A percentile compares a stretch with the other conserved stretches of the same genome.
phyloP scores from a whole-genome alignment of 2,329 filamentous ascomycete species.

The Fusarium multiceps region DNA sequence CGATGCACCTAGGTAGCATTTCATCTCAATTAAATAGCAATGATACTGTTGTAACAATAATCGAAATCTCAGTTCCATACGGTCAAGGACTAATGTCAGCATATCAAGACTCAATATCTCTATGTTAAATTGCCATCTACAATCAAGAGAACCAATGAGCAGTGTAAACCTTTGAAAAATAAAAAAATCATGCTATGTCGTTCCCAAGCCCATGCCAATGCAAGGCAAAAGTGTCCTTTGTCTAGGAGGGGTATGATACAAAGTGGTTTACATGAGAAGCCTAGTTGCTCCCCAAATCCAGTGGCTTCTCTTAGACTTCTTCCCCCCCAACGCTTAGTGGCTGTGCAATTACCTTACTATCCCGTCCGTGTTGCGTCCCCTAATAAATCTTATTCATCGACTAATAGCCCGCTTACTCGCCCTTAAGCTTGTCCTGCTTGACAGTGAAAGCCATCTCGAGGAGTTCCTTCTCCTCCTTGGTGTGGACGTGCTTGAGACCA shows the following conservation, averaged over 20 bases:
- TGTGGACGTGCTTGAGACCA: slow-evolving; percentile 86
- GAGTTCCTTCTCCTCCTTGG: slow-evolving; percentile 92
- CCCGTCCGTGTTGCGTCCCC: slow-evolving; percentile 24
- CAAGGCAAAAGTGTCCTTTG: slow-evolving; percentile 43
- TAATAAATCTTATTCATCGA: slow-evolving; percentile 6
- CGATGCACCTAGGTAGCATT: slow-evolving; percentile 24
- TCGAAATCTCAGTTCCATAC: not conserved
- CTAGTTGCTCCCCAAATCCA: slow-evolving; percentile 41
- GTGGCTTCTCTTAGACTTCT: slow-evolving; percentile 34
- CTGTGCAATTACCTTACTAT: slow-evolving; percentile 31
- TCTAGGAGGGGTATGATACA: slow-evolving; percentile 51
- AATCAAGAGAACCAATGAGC: slow-evolving; percentile 1
- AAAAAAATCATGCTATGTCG: slow-evolving; percentile 40
- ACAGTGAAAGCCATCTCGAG: slow-evolving; percentile 73
- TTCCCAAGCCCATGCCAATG: slow-evolving; percentile 42
- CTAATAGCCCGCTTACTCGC: slow-evolving; percentile 59
- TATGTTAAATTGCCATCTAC: not conserved
- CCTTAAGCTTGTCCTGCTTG: slow-evolving; percentile 76
- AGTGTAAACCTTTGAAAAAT: slow-evolving; percentile 30
- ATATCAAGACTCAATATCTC: not conserved
- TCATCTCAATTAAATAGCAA: slow-evolving; percentile 8
- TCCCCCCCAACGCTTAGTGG: slow-evolving; percentile 41
- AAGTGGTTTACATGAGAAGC: slow-evolving; percentile 48
- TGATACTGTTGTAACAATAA: not conserved
- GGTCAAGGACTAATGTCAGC: not conserved